Conservation (phyloP, 352 stramenopile genomes). For the Globisporangium parvum region DNA sequence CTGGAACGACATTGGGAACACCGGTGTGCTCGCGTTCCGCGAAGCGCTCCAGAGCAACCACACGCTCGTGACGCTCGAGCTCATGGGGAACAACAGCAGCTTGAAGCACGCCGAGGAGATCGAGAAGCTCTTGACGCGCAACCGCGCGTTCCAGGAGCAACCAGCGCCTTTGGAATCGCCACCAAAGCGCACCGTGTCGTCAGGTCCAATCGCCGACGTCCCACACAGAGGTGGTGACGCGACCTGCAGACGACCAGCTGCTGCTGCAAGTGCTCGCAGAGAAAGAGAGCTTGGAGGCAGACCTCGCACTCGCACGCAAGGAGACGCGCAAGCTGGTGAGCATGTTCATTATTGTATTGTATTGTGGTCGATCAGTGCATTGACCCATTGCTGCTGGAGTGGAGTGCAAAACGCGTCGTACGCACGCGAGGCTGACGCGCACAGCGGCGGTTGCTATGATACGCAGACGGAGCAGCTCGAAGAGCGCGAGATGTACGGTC, state of each 20-base stretch:
- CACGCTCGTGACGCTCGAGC: constrained; percentile 48
- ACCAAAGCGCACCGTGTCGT: background rate
- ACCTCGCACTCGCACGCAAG: constrained; percentile 29
- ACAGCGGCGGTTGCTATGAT: background rate
- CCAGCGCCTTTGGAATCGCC: background rate
- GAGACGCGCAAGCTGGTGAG: constrained; percentile 43
- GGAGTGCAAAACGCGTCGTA: background rate
- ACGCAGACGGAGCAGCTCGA: constrained; percentile 42
- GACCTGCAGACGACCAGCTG: constrained; percentile 35
- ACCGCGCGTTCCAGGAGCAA: constrained; percentile 38
- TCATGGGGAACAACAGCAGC: constrained; percentile 76
- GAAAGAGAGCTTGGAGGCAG: constrained; percentile 52
- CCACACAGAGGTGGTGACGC: background rate
- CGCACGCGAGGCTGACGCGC: background rate
- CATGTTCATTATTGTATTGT: no score
- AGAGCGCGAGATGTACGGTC: constrained; percentile 39
- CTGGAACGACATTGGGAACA: constrained; percentile 78
- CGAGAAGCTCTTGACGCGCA: constrained; percentile 46
- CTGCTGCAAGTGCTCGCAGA: constrained; percentile 62
- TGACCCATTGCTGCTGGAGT: background rate
- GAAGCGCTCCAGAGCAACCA: constrained; percentile 70
- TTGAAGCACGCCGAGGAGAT: constrained; percentile 66
- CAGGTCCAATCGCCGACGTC: background rate
- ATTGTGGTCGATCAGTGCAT: no score
- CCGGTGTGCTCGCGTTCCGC: constrained; percentile 61